Percentiles rank a stretch among this genome's conserved stretches.
Conservation (phyloP, 164 flowering plant species). For the Houttuynia cordata region DNA sequence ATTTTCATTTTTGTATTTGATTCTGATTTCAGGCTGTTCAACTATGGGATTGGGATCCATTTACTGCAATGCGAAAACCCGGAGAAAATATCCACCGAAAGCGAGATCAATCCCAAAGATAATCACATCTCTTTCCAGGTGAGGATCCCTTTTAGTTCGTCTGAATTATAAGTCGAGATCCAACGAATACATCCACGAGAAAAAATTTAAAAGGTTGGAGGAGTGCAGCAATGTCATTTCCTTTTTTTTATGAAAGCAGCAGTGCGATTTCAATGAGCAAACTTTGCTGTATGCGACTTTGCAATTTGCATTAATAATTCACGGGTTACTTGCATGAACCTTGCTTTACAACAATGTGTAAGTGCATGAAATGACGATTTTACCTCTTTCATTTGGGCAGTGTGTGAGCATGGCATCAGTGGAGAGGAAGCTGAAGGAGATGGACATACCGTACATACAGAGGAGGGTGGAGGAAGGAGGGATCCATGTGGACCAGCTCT, state of each 20-base stretch:
- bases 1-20: background rate
- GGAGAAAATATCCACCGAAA: constrained; percentile 33
- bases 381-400: constrained; percentile 16
- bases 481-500: constrained; percentile 54
- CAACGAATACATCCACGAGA: no score
- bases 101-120: constrained; percentile 66
- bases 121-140: constrained; percentile 86
- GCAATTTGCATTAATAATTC: no score
- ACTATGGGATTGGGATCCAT: constrained; percentile 68
- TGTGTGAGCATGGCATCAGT: constrained; percentile 78
- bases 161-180: background rate
- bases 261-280: background rate
- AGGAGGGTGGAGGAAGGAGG: constrained; percentile 62
- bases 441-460: constrained; percentile 35
- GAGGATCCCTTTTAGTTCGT: background rate
- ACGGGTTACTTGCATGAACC: background rate
- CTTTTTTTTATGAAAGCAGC: no score
- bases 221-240: background rate
- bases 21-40: constrained; percentile 40
- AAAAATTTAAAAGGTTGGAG: background rate
- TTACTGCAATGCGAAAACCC: constrained; percentile 55
- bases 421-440: constrained; percentile 56
- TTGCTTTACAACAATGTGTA: background rate
- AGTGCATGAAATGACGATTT: background rate
- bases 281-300: no score